A percentile compares a stretch with the other conserved stretches of the same genome.
phyloP scores from a whole-genome alignment of 1,139 yeast genomes.

The Candida sanyaensis region DNA sequence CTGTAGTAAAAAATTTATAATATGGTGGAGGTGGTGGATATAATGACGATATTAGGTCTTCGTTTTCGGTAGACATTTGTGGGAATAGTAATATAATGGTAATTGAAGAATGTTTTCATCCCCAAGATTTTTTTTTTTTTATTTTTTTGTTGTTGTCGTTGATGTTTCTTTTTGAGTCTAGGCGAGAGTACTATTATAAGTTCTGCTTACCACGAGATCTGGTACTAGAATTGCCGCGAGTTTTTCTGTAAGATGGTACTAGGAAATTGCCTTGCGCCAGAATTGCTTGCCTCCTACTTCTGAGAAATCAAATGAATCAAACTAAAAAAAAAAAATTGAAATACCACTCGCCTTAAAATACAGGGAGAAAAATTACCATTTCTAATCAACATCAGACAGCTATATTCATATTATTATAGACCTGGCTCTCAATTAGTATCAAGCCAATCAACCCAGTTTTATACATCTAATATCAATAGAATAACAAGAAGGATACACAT shows the following conservation, averaged over 20 bases:
- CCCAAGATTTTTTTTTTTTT: too few species aligned
- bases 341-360: neutral
- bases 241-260: too few species aligned
- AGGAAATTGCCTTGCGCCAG: too few species aligned
- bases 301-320: neutral
- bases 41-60: slow-evolving; percentile 59
- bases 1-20: slow-evolving; percentile 65
- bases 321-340: neutral
- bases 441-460: neutral
- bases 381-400: neutral
- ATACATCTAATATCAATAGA: neutral
- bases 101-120: neutral
- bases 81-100: neutral
- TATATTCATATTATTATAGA: too few species aligned
- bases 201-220: too few species aligned
- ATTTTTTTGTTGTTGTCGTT: neutral
- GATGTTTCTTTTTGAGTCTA: neutral
- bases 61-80: slow-evolving; percentile 14
- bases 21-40: slow-evolving; percentile 89
- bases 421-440: neutral
- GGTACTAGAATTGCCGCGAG: too few species aligned
- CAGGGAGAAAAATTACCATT: slow-evolving; percentile 1
- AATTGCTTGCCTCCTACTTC: too few species aligned
- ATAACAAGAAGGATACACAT: too few species aligned
- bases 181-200: too few species aligned